phyloP scores from a whole-genome alignment of 495 filamentous ascomycete species.

The Tuber borchii region DNA sequence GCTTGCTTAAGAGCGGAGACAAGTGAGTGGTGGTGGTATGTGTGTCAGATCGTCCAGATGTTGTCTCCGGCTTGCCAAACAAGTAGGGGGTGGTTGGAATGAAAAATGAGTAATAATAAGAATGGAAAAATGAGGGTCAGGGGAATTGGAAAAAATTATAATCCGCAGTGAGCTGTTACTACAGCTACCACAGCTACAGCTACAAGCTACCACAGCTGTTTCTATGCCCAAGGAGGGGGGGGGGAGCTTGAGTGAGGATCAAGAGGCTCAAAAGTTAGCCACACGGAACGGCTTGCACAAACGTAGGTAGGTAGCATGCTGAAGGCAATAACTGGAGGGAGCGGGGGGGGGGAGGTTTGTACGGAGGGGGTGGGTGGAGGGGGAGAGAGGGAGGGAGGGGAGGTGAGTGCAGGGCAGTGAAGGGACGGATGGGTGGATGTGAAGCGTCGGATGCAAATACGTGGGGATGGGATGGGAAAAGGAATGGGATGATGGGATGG shows the following conservation, averaged over 20 bases:
- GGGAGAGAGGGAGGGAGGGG: slow-evolving; percentile 11
- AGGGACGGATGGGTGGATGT: slow-evolving; percentile 31
- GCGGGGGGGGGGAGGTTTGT: no score
- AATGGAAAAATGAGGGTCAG: slow-evolving; percentile 36
- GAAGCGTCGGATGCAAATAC: slow-evolving; percentile 32
- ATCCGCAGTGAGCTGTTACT: slow-evolving; percentile 19
- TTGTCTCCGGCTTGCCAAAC: slow-evolving; percentile 40
- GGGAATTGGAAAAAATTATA: slow-evolving; percentile 28
- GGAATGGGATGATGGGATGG: slow-evolving; percentile 25
- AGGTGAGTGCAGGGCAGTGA: slow-evolving; percentile 29
- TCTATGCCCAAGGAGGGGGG: slow-evolving; percentile 34
- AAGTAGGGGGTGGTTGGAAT: slow-evolving; percentile 28
- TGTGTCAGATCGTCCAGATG: slow-evolving; percentile 39
- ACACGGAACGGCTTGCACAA: slow-evolving; percentile 37
- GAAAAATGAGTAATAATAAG: slow-evolving; percentile 1
- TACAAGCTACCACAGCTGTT: slow-evolving; percentile 38
- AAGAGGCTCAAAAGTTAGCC: slow-evolving; percentile 39
- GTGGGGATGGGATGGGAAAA: slow-evolving; percentile 8
- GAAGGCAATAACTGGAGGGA: slow-evolving; percentile 27
- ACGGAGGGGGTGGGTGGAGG: no score
- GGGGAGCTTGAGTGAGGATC: slow-evolving; percentile 37
- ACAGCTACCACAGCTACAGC: slow-evolving; percentile 37
- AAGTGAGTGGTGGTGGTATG: slow-evolving; percentile 35
- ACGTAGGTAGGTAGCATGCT: slow-evolving; percentile 37
- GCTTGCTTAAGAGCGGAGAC: slow-evolving; percentile 36